Percentiles rank a stretch among this genome's conserved stretches.
phyloP scores from a whole-genome alignment of 495 filamentous ascomycete genomes.

The Jackrogersella multiformis region DNA sequence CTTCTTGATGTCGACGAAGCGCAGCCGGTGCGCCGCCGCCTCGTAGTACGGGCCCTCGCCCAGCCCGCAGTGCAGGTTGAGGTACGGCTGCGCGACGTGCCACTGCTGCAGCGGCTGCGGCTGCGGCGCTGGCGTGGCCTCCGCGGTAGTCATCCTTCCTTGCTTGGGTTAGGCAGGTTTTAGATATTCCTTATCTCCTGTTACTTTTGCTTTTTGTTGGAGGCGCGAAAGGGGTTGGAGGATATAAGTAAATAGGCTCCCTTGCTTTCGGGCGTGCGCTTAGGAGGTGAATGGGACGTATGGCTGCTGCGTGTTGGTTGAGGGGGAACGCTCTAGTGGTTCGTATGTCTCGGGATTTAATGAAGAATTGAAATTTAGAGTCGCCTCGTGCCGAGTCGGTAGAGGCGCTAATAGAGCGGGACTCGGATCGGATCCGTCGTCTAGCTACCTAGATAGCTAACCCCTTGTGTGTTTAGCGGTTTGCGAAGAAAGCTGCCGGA shows the following conservation, averaged over 20 bases:
- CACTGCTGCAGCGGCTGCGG: conserved; percentile 53
- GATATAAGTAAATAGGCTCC: not conserved
- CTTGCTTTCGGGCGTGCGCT: too few relatives aligned
- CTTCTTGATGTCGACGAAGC: conserved; percentile 90
- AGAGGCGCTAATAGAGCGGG: conserved; percentile 15
- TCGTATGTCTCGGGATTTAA: conserved; percentile 24
- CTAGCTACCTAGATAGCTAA: conserved; percentile 3
- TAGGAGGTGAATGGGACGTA: not conserved
- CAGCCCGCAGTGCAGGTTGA: conserved; percentile 75
- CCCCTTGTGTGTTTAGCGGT: conserved; percentile 9
- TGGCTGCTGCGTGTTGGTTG: conserved; percentile 8
- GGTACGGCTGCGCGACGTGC: conserved; percentile 71
- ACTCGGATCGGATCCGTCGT: conserved; percentile 23
- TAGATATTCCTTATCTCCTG: not conserved
- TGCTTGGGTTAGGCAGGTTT: not conserved
- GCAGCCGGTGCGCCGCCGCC: conserved; percentile 70
- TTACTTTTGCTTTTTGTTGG: too few relatives aligned
- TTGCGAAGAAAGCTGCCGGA: not conserved
- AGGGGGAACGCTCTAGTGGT: not conserved
- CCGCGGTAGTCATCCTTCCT: not conserved
- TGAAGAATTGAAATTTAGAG: conserved; percentile 5
- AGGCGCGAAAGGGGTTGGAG: too few relatives aligned
- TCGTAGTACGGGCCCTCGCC: conserved; percentile 90
- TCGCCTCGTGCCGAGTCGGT: conserved; percentile 23
- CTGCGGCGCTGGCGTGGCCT: conserved; percentile 15